Evolutionary conservation across 2,329 filamentous ascomycete genomes (phyloP).

Genomic region (Xylariaceae sp.): DNA sequence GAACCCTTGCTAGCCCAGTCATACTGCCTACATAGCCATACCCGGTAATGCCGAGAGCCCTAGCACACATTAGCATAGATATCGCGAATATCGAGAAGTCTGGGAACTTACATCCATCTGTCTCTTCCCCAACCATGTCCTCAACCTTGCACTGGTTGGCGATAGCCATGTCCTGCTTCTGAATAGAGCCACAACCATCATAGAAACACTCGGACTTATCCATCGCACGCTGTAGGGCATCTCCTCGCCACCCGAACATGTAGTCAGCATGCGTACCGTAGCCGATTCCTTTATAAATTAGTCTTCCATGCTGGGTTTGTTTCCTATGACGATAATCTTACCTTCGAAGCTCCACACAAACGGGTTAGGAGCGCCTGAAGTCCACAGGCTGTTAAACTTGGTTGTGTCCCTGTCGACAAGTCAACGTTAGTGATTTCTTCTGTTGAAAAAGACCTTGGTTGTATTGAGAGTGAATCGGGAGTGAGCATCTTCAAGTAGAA

Average conservation of each 20-base stretch:
- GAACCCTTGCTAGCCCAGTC: too few species aligned
- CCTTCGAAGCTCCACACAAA: slow-evolving; percentile 41
- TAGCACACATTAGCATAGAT: slow-evolving; percentile 22
- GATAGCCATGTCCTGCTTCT: slow-evolving; percentile 35
- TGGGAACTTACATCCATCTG: slow-evolving; percentile 35
- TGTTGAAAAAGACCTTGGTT: too few species aligned
- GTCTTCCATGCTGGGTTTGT: too few species aligned
- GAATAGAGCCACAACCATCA: slow-evolving; percentile 38
- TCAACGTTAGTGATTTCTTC: too few species aligned
- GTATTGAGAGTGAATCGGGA: too few species aligned
- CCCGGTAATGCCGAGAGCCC: slow-evolving; percentile 28
- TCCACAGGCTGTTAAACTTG: slow-evolving; percentile 46
- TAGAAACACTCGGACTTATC: slow-evolving; percentile 49
- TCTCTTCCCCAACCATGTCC: slow-evolving; percentile 36
- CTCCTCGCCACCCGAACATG: slow-evolving; percentile 45
- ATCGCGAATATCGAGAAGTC: neutral
- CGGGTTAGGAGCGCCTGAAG: slow-evolving; percentile 38
- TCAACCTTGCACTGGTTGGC: slow-evolving; percentile 37
- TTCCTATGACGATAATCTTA: too few species aligned
- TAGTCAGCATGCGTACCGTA: slow-evolving; percentile 47
- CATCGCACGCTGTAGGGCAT: slow-evolving; percentile 41
- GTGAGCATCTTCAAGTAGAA: too few species aligned
- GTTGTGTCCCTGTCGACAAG: slow-evolving; percentile 52
- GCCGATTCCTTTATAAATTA: too few species aligned
- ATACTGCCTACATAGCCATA: too few species aligned